phyloP scores from a whole-genome alignment of 1,284 basidiomycete species.

The Rugosomyces carneus region DNA sequence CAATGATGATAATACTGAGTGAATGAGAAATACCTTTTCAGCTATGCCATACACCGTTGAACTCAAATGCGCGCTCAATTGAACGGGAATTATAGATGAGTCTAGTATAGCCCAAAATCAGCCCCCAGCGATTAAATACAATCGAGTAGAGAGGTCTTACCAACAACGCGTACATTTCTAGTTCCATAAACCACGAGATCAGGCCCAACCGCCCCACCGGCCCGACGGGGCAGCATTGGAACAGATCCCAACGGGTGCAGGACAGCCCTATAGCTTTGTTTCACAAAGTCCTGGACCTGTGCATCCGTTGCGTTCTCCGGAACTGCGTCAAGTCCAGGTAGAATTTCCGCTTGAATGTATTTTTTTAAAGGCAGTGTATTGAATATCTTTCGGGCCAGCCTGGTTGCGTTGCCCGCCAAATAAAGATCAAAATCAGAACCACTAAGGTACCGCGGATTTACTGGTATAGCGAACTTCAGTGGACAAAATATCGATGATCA shows the following conservation, averaged over 20 bases:
- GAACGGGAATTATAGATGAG: conserved; percentile 13
- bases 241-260: conserved; percentile 14
- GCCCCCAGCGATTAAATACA: background rate
- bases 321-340: conserved; percentile 5
- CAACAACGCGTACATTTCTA: conserved; percentile 12
- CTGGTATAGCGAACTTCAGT: conserved; percentile 1
- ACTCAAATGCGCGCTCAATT: conserved; percentile 13
- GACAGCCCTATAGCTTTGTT: background rate
- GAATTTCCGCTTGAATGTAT: conserved; percentile 3
- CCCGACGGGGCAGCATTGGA: conserved; percentile 12
- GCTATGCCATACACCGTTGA: conserved; percentile 13
- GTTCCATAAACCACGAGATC: conserved; percentile 14
- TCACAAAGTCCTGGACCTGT: conserved; percentile 5
- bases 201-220: conserved; percentile 13
- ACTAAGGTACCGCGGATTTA: conserved; percentile 10
- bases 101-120: conserved; percentile 1
- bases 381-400: conserved; percentile 9
- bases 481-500: background rate
- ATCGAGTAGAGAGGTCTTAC: background rate
- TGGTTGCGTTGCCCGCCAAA: conserved; percentile 12
- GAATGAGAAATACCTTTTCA: conserved; percentile 16
- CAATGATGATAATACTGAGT: too few species aligned
- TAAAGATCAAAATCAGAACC: conserved; percentile 6
- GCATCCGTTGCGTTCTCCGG: conserved; percentile 8
- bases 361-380: conserved; percentile 7